These are phyloP conservation scores for Prunus padus DNA, from an alignment of 306 rosid genomes.

Conservation along the genomic window DNA sequence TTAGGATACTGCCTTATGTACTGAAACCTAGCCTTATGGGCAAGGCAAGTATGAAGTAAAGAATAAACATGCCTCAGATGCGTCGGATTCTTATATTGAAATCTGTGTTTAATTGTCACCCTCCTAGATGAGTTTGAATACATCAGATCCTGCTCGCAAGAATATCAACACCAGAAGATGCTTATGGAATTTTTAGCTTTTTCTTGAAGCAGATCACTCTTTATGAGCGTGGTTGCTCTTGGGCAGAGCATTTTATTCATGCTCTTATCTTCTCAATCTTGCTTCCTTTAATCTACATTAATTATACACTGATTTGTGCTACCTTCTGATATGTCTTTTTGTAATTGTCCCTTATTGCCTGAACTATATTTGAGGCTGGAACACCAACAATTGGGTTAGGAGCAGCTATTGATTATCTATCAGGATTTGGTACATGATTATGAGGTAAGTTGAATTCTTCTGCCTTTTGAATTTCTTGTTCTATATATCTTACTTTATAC, in stretches of 20 bases:
- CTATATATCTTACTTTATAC: background rate
- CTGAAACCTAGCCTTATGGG: constrained; percentile 19
- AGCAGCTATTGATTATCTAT: constrained; percentile 91
- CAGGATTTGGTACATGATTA: constrained; percentile 77
- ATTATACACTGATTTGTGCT: no score
- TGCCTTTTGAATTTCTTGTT: background rate
- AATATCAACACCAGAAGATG: background rate
- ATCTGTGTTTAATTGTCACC: constrained; percentile 5
- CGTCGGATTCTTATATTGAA: constrained; percentile 85
- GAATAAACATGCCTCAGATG: constrained; percentile 66
- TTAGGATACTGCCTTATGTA: constrained; percentile 39
- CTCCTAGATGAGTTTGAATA: background rate
- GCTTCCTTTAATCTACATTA: no score
- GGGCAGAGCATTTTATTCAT: no score
- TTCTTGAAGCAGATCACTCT: background rate
- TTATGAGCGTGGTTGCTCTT: background rate
- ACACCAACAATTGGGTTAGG: constrained; percentile 97
- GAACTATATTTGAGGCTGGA: constrained; percentile 89
- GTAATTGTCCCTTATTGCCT: constrained; percentile 23
- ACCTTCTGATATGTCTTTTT: background rate
- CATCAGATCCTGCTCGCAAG: background rate
- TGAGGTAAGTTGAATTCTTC: constrained; percentile 54
- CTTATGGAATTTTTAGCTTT: background rate
- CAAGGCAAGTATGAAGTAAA: constrained; percentile 31
- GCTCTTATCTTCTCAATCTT: background rate